Evolutionary conservation across 768 basidiomycete genomes (phyloP).

Genomic region (Boletus pseudopeckii): DNA sequence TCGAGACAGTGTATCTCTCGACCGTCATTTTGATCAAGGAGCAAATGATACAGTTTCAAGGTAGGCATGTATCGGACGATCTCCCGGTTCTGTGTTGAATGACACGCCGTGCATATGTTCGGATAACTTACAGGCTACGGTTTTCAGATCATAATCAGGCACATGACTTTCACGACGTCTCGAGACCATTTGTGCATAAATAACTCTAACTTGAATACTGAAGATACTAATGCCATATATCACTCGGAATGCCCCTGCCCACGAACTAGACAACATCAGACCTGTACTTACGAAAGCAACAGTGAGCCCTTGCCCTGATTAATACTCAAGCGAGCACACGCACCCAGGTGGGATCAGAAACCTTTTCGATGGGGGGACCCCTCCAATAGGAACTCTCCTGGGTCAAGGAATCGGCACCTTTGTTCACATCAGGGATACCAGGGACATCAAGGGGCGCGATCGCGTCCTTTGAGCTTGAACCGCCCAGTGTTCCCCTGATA

Average conservation of each 20-base stretch:
- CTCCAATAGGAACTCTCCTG: too few species aligned
- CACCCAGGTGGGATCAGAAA: background rate
- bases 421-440: background rate
- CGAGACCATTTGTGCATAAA: background rate
- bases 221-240: background rate
- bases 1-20: conserved; percentile 46
- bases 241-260: background rate
- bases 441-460: background rate
- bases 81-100: background rate
- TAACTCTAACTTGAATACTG: background rate
- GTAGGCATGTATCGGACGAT: background rate
- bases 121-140: too few species aligned
- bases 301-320: background rate
- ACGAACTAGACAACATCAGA: background rate
- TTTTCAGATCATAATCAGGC: too few species aligned
- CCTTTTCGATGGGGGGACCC: background rate
- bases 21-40: conserved; percentile 57
- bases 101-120: too few species aligned
- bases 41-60: conserved; percentile 55
- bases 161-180: background rate
- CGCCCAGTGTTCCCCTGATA: too few species aligned
- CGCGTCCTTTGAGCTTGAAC: background rate
- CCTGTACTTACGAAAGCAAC: background rate
- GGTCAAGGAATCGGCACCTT: background rate
- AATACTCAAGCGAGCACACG: background rate